phyloP scores from a whole-genome alignment of 23 red algal species.

The Cyanidioschyzon merolae region DNA sequence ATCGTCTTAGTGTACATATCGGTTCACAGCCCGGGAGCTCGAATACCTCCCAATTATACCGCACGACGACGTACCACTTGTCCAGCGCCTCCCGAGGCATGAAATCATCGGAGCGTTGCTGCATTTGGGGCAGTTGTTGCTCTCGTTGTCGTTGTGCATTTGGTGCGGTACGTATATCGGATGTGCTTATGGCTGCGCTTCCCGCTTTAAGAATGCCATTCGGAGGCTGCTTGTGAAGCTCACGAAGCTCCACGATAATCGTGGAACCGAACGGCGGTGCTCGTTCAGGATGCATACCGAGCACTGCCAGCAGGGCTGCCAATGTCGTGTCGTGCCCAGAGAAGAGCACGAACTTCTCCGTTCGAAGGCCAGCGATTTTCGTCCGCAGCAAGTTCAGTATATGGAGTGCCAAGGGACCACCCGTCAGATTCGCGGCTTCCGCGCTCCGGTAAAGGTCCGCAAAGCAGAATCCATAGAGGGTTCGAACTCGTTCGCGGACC shows the following conservation, averaged over 20 bases:
- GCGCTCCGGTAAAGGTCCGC: background rate
- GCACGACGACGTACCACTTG: background rate
- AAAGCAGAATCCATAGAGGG: background rate
- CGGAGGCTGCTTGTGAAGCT: background rate
- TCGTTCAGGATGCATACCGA: conserved; percentile 28
- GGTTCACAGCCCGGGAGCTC: background rate
- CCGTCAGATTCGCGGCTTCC: background rate
- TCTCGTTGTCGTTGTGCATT: background rate
- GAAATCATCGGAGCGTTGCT: background rate
- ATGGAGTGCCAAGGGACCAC: background rate
- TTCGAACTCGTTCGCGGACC: conserved; percentile 13
- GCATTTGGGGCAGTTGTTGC: background rate
- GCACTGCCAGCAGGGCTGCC: conserved; percentile 37
- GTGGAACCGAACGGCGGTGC: conserved; percentile 92
- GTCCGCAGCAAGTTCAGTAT: conserved; percentile 1
- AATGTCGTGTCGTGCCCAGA: conserved; percentile 88
- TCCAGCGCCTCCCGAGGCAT: background rate
- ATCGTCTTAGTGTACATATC: background rate
- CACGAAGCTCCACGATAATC: conserved; percentile 66
- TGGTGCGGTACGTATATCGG: background rate
- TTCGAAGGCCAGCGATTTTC: background rate
- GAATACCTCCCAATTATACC: background rate
- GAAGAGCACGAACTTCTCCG: conserved; percentile 35
- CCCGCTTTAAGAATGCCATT: too few relatives aligned
- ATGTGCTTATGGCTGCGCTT: too few relatives aligned